A percentile compares a stretch with the other conserved stretches of the same genome.
Conservation (phyloP, 2,329 filamentous ascomycete species). For the Clonostachys sp. region DNA sequence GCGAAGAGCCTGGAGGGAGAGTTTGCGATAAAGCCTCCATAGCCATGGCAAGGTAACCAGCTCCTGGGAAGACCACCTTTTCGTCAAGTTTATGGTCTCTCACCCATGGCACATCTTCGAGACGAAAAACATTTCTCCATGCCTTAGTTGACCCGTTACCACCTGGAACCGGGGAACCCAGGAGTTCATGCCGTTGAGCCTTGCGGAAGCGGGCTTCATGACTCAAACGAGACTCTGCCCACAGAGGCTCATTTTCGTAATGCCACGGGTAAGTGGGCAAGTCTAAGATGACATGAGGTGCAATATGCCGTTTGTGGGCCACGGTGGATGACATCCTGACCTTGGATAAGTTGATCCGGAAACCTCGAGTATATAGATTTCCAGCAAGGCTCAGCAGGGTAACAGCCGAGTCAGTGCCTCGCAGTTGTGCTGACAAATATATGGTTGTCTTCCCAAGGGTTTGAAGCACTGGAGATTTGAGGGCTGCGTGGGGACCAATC, state of each 20-base stretch:
- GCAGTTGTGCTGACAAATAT: not conserved
- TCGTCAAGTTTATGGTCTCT: conserved; percentile 30
- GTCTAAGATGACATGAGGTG: conserved; percentile 11
- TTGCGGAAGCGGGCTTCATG: conserved; percentile 31
- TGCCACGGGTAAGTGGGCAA: conserved; percentile 28
- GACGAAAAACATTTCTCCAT: conserved; percentile 4
- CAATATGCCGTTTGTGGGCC: no score
- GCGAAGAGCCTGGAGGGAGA: no score
- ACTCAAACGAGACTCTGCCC: conserved; percentile 1
- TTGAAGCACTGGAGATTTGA: conserved; percentile 1
- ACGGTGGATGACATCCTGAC: no score
- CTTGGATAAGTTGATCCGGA: not conserved
- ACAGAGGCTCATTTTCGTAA: not conserved
- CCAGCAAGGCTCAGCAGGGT: not conserved
- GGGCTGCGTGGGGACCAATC: conserved; percentile 7
- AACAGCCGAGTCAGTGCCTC: not conserved
- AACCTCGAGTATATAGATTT: not conserved
- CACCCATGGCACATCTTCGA: conserved; percentile 23
- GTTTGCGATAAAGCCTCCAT: conserved; percentile 7
- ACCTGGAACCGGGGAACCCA: conserved; percentile 29
- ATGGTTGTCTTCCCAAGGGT: not conserved
- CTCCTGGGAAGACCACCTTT: conserved; percentile 31
- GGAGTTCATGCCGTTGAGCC: conserved; percentile 35
- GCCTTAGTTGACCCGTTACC: not conserved
- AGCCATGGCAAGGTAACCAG: conserved; percentile 23